These are phyloP conservation scores for Verticillium isaacii DNA, from an alignment of 2,329 filamentous ascomycete species.

Conservation along the genomic window DNA sequence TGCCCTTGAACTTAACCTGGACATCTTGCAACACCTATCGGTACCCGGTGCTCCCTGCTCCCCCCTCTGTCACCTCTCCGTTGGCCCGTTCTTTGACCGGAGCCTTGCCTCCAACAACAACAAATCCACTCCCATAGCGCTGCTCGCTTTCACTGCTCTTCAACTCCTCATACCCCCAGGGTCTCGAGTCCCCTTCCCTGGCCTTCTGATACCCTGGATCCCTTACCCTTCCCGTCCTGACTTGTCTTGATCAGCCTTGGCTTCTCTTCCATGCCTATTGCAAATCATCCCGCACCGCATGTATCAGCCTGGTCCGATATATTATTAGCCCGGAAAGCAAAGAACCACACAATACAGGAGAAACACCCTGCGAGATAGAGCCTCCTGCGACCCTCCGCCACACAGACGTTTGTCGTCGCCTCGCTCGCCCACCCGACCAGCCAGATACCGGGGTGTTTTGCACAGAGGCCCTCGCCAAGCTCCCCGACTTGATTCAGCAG, in stretches of 20 bases:
- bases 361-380: neutral
- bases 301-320: slow-evolving; percentile 1
- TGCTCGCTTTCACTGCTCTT: neutral
- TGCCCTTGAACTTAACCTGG: neutral
- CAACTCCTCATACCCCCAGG: neutral
- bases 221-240: neutral
- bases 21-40: neutral
- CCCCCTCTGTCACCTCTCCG: neutral
- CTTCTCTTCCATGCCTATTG: neutral
- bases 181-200: neutral
- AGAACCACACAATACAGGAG: neutral
- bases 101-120: neutral
- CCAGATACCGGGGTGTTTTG: neutral
- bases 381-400: neutral
- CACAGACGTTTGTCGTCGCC: neutral
- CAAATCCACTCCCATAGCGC: neutral
- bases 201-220: neutral
- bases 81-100: neutral
- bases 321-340: neutral
- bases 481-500: slow-evolving; percentile 1
- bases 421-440: neutral
- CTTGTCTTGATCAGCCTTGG: neutral
- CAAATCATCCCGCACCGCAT: slow-evolving; percentile 1
- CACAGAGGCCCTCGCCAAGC: slow-evolving; percentile 3
- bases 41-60: neutral